Evolutionary conservation across 176 grass and related monocot species (phyloP).

Genomic region (Guadua angustifolia): DNA sequence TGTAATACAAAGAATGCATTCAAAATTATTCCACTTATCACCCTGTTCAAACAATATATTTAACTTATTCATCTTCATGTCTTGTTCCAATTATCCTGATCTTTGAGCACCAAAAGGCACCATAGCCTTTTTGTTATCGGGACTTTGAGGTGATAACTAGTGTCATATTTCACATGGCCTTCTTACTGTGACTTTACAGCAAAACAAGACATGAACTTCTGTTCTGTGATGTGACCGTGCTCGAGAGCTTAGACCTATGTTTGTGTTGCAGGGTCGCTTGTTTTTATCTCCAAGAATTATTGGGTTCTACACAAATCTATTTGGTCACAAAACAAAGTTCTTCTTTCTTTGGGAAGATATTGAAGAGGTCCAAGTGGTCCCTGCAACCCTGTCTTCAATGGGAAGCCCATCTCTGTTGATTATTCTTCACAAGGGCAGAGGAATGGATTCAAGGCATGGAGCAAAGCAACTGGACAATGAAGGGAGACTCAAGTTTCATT

Average conservation of each 20-base stretch:
- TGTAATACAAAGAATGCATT: neutral
- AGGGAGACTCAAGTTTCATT: slow-evolving; percentile 84
- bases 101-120: neutral
- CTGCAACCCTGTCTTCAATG: slow-evolving; percentile 79
- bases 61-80: neutral
- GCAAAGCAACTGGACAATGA: slow-evolving; percentile 78
- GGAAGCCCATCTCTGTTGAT: slow-evolving; percentile 78
- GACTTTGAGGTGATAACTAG: neutral
- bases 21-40: slow-evolving; percentile 10
- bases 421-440: slow-evolving; percentile 81
- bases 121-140: neutral
- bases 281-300: slow-evolving; percentile 98
- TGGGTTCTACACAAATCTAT: slow-evolving; percentile 89
- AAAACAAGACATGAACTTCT: neutral
- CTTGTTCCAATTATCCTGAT: slow-evolving; percentile 3
- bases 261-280: slow-evolving; percentile 74
- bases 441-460: slow-evolving; percentile 82
- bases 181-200: slow-evolving; percentile 20
- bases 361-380: slow-evolving; percentile 74
- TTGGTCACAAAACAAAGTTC: slow-evolving; percentile 97
- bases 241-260: slow-evolving; percentile 17
- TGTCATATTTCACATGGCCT: slow-evolving; percentile 9
- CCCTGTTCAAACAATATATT: slow-evolving; percentile 16
- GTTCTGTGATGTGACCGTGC: neutral
- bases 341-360: slow-evolving; percentile 99